These are phyloP conservation scores for Malassezia vespertilionis DNA, from an alignment of 1,284 basidiomycete species.

Conservation along the genomic window DNA sequence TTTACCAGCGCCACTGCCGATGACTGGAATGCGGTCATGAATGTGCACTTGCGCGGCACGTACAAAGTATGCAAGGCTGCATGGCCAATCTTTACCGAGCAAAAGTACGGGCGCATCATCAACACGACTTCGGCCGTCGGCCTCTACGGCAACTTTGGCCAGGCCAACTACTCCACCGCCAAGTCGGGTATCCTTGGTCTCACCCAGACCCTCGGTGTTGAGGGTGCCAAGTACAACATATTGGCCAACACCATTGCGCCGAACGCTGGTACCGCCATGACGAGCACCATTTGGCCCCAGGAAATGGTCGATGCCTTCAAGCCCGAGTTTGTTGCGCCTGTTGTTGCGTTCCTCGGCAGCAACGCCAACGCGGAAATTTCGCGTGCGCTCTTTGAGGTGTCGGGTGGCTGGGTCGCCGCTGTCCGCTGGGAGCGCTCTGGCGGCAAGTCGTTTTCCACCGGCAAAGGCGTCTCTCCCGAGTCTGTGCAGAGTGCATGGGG, in stretches of 20 bases:
- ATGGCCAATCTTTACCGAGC: conserved; percentile 94
- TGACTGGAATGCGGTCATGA: conserved; percentile 88
- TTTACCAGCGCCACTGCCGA: conserved; percentile 78
- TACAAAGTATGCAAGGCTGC: conserved; percentile 68
- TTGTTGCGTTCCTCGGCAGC: conserved; percentile 82
- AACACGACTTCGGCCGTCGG: conserved; percentile 88
- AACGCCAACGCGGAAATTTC: conserved; percentile 64
- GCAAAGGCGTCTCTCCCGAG: conserved; percentile 36
- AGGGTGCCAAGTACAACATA: conserved; percentile 78
- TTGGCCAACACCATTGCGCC: conserved; percentile 83
- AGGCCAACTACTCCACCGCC: conserved; percentile 66
- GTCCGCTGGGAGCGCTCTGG: conserved; percentile 85
- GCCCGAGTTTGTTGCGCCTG: conserved; percentile 80
- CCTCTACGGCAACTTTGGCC: conserved; percentile 85
- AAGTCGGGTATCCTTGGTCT: conserved; percentile 88
- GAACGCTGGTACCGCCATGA: conserved; percentile 58
- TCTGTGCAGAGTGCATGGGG: conserved; percentile 36
- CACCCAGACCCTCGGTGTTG: conserved; percentile 76
- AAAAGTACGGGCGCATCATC: conserved; percentile 90
- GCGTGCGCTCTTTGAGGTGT: conserved; percentile 73
- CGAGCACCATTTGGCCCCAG: conserved; percentile 58
- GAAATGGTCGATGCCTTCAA: conserved; percentile 92
- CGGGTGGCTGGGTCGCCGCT: conserved; percentile 83
- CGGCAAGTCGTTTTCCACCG: conserved; percentile 52
- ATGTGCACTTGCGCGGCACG: conserved; percentile 65